Conservation (phyloP, 441 rosid species). For the California macrophylla region DNA sequence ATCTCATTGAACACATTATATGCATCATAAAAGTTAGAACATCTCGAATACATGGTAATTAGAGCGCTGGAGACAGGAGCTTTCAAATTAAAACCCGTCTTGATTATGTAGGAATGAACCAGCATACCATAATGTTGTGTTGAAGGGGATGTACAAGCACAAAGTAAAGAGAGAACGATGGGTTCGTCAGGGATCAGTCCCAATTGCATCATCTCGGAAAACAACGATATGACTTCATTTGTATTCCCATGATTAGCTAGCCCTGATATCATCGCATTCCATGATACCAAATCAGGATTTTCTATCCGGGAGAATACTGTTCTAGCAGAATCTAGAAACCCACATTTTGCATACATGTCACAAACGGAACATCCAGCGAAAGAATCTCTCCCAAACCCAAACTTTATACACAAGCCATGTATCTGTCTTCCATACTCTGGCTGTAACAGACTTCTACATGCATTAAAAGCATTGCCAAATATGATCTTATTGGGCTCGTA, state of each 20-base stretch:
- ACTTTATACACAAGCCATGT: slow-evolving; percentile 45
- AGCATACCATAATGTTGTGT: slow-evolving; percentile 35
- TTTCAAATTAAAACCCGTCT: slow-evolving; percentile 29
- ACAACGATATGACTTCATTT: slow-evolving; percentile 28
- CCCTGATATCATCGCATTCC: slow-evolving; percentile 48
- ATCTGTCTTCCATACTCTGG: slow-evolving; percentile 44
- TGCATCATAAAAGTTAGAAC: slow-evolving; percentile 31
- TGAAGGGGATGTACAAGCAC: slow-evolving; percentile 28
- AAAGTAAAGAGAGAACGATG: slow-evolving; percentile 40
- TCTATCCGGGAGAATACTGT: slow-evolving; percentile 34
- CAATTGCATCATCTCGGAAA: slow-evolving; percentile 30
- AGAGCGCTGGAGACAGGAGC: slow-evolving; percentile 40
- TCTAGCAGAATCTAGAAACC: slow-evolving; percentile 31
- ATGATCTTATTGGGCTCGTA: slow-evolving; percentile 42
- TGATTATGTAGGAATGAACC: slow-evolving; percentile 38
- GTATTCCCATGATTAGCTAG: slow-evolving; percentile 30
- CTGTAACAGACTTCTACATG: slow-evolving; percentile 35
- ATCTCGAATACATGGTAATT: slow-evolving; percentile 46
- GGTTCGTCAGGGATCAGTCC: slow-evolving; percentile 30
- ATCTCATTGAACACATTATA: slow-evolving; percentile 36
- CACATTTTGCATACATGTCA: slow-evolving; percentile 49
- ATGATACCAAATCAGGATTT: slow-evolving; percentile 43
- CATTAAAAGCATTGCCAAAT: slow-evolving; percentile 45
- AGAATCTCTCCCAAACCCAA: slow-evolving; percentile 26
- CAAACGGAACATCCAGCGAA: slow-evolving; percentile 40